Conservation (phyloP, 2,329 filamentous ascomycete genomes). For the Akanthomyces muscarius region DNA sequence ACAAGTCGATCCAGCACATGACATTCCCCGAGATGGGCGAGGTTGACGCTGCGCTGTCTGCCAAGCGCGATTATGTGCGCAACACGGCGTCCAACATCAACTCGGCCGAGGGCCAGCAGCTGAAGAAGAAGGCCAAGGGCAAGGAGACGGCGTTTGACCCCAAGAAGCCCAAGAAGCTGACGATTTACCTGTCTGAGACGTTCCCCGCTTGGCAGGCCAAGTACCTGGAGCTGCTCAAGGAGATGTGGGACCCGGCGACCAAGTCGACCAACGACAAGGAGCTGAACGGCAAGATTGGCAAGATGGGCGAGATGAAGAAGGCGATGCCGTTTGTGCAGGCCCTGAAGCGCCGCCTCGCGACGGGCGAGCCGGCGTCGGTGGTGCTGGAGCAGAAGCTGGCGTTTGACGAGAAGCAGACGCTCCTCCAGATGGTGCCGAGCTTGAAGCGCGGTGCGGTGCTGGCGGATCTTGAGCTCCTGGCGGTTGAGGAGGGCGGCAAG, state of each 20-base stretch:
- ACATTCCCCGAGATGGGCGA: constrained; percentile 66
- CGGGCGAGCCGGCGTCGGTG: constrained; percentile 59
- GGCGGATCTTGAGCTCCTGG: constrained; percentile 66
- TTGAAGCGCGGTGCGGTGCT: constrained; percentile 72
- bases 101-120: constrained; percentile 74
- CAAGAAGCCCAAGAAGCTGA: constrained; percentile 86
- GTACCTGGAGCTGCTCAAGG: constrained; percentile 75
- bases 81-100: constrained; percentile 69
- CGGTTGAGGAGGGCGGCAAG: constrained; percentile 67
- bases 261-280: constrained; percentile 74
- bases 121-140: constrained; percentile 91
- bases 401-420: constrained; percentile 77
- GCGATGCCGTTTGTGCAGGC: constrained; percentile 94
- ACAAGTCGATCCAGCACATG: constrained; percentile 72
- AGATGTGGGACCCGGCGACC: constrained; percentile 60
- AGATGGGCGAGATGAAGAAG: constrained; percentile 89
- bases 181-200: constrained; percentile 73
- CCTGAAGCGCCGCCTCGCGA: constrained; percentile 77
- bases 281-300: constrained; percentile 71
- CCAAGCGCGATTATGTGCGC: constrained; percentile 79
- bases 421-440: constrained; percentile 73
- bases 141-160: constrained; percentile 83
- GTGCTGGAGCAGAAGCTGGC: constrained; percentile 81
- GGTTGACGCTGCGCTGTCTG: constrained; percentile 60
- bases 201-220: constrained; percentile 91